Evolutionary conservation across 2,329 filamentous ascomycete species (phyloP), one percentile per base, ranked within the genome.

Genomic region (Emmonsiellopsis sp.): DNA sequence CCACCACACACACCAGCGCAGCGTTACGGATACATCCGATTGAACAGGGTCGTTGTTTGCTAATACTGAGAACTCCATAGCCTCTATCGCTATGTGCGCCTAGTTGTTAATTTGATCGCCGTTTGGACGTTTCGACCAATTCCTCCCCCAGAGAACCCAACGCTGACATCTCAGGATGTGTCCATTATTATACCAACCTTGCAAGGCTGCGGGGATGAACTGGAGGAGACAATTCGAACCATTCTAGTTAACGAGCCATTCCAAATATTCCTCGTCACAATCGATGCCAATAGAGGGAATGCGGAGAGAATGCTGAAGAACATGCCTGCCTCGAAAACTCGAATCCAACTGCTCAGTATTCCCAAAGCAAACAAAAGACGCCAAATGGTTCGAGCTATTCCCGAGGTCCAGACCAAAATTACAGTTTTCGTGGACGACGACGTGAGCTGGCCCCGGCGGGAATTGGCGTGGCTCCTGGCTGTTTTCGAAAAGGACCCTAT

Each of bases 351-450:
- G 43, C 77, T 92, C 59, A 85, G 81, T 58, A 87, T 90, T 33
- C 78, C 81, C 56, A 91, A 95, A 66, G 90, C 92, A 61, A 97
- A 97, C 75, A 97, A 97, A 76, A 86, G 92, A 53, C 83, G 92
- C 17, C 92, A 97, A 70, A 90, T 97, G 66, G 94, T 89, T 69
- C 82, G 89, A 66, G 92, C 90, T 3, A 87, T 97, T 47, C 90
- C 91, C 17, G 81, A 88, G 60, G 89, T 96, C 54, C 78, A 76
- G 60, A 96, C 92, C 0, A 74, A 79, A 50, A 90, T 97, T 65
- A 95, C 88, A 39, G 81, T 97, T 62, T 89, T 97, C 75, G 90
- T 91, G 31, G 92, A 97, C 67, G 92, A 97, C 71, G 92, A 97
- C 68, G 92, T 97, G 57, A 90, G 87, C 62, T 95, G 92, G 87